Percentiles rank a stretch among this genome's conserved stretches.
Evolutionary conservation across 1,284 basidiomycete genomes (phyloP).

Genomic region (Leucoagaricus sp.): DNA sequence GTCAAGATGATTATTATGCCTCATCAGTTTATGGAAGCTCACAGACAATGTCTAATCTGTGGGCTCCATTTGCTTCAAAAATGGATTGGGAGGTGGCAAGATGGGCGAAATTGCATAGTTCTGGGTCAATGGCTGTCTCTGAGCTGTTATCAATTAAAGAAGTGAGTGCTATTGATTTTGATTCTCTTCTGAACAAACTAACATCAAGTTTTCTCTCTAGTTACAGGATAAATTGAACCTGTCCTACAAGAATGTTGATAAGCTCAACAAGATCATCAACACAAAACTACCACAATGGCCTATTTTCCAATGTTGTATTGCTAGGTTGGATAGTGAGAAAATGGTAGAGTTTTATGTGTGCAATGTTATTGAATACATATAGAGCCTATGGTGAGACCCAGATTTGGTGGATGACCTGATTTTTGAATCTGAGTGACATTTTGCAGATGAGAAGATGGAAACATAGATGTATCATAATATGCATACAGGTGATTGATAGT

Average conservation of each 20-base stretch:
- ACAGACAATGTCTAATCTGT: not conserved
- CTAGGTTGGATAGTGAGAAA: constrained; percentile 24
- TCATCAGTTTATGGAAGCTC: not conserved
- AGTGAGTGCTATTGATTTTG: constrained; percentile 27
- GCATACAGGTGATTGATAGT: constrained; percentile 28
- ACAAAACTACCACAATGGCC: constrained; percentile 22
- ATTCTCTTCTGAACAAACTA: too few relatives aligned
- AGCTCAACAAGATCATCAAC: constrained; percentile 27
- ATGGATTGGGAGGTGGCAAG: constrained; percentile 34
- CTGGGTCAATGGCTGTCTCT: constrained; percentile 30
- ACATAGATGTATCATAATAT: constrained; percentile 20
- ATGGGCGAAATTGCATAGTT: constrained; percentile 34
- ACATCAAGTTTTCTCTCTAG: constrained; percentile 16
- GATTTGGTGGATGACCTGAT: constrained; percentile 18
- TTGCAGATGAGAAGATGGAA: not conserved
- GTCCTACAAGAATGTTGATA: constrained; percentile 20
- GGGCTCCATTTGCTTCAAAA: constrained; percentile 19
- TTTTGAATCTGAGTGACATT: constrained; percentile 11
- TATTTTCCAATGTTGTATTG: constrained; percentile 22
- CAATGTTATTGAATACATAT: constrained; percentile 26
- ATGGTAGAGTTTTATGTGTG: constrained; percentile 28
- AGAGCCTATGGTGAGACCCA: constrained; percentile 24
- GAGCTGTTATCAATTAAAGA: constrained; percentile 31
- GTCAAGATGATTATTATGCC: too few relatives aligned
- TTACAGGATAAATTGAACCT: constrained; percentile 20